Percentiles rank a stretch among this genome's conserved stretches.
Evolutionary conservation across 2,329 filamentous ascomycete genomes (phyloP).

Genomic region (Ophiostoma ulmi): DNA sequence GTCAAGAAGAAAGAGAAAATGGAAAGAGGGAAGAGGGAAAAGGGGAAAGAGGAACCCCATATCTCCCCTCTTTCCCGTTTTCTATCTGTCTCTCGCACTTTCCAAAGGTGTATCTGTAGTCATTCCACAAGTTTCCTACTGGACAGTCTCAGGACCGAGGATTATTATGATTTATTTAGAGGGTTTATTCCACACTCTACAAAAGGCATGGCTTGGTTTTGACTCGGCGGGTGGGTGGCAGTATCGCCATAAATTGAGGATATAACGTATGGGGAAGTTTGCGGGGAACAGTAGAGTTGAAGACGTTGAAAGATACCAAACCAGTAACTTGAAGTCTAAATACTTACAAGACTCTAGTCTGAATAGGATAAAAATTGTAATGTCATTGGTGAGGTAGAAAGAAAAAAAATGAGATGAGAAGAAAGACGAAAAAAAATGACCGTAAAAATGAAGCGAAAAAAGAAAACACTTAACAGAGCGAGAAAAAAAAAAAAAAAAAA

Average conservation of each 20-base stretch:
- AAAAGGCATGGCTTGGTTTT: slow-evolving; percentile 1
- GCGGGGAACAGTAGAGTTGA: not conserved
- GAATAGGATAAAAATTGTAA: not conserved
- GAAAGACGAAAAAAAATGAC: not conserved
- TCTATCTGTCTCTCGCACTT: not conserved
- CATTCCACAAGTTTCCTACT: slow-evolving; percentile 6
- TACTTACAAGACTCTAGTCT: too few species aligned
- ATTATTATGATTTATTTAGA: not conserved
- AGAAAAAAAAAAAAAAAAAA: not conserved
- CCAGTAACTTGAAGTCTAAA: too few species aligned
- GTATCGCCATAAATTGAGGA: not conserved
- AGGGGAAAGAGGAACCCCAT: not conserved
- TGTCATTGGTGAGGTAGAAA: too few species aligned
- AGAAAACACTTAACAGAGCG: not conserved
- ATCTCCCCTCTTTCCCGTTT: not conserved
- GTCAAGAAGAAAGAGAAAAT: not conserved
- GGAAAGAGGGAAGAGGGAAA: not conserved
- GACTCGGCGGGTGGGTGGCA: not conserved
- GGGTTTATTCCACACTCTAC: not conserved
- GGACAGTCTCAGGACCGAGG: not conserved
- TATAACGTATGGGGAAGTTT: not conserved
- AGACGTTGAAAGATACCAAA: too few species aligned
- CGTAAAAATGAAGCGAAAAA: too few species aligned
- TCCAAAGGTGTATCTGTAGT: not conserved
- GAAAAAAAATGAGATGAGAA: not conserved